These are phyloP conservation scores for Chrysopogon serrulatus DNA, from an alignment of 176 grass and related monocot species.

Conservation along the genomic window DNA sequence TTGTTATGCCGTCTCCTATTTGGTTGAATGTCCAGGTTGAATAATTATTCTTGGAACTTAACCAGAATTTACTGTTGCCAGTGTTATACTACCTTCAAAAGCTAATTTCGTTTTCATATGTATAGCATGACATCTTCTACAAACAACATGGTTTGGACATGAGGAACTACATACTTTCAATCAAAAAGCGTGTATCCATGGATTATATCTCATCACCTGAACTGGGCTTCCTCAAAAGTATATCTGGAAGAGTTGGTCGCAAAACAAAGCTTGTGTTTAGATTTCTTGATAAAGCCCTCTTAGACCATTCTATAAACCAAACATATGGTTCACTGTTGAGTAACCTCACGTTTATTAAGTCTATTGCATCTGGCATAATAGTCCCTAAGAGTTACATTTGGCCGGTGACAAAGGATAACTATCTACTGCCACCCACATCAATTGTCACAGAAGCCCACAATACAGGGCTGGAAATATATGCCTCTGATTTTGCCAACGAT, in stretches of 20 bases:
- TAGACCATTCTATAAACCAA: constrained; percentile 71
- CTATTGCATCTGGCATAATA: constrained; percentile 79
- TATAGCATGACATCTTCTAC: constrained; percentile 69
- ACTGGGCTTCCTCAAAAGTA: constrained; percentile 53
- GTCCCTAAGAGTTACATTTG: constrained; percentile 88
- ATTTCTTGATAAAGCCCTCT: constrained; percentile 33
- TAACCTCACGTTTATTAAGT: constrained; percentile 67
- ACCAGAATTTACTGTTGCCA: not conserved
- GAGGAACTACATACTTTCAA: constrained; percentile 51
- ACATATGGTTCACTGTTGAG: constrained; percentile 51
- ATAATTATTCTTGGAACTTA: constrained; percentile 1
- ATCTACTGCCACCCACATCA: constrained; percentile 22
- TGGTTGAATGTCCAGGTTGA: constrained; percentile 92
- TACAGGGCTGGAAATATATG: constrained; percentile 74
- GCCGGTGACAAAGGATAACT: constrained; percentile 59
- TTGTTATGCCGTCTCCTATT: constrained; percentile 28
- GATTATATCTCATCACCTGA: constrained; percentile 85
- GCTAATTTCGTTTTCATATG: constrained; percentile 10
- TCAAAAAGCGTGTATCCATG: constrained; percentile 26
- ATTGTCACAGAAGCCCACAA: constrained; percentile 60
- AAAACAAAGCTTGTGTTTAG: constrained; percentile 73
- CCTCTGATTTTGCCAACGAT: constrained; percentile 83
- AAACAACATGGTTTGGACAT: constrained; percentile 51
- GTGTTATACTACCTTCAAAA: not conserved
- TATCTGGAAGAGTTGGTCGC: constrained; percentile 41